Conservation (phyloP, 176 grass and related monocot species). For the Rhynchospora pubera region DNA sequence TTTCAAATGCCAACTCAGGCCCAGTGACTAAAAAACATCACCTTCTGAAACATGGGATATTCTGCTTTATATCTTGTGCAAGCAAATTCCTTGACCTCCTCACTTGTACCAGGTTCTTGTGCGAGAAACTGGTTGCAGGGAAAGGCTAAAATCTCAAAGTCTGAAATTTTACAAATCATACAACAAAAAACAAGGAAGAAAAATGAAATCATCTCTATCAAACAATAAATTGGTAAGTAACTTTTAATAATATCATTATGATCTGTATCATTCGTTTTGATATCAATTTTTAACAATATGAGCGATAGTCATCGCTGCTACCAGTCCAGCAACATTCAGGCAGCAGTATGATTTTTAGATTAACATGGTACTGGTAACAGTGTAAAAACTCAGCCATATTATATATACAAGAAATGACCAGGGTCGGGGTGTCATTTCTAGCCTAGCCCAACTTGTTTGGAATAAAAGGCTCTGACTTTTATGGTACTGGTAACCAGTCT, state of each 20-base stretch:
- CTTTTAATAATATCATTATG: not conserved
- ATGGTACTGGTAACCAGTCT: not conserved
- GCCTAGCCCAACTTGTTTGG: too few species aligned
- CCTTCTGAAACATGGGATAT: constrained; percentile 94
- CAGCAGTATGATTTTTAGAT: not conserved
- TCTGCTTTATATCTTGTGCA: constrained; percentile 91
- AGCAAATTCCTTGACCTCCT: constrained; percentile 75
- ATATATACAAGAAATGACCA: too few species aligned
- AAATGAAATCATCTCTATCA: not conserved
- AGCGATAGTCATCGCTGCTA: not conserved
- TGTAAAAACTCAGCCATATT: too few species aligned
- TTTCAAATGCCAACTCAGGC: not conserved
- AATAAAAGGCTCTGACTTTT: too few species aligned
- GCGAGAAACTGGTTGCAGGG: constrained; percentile 90
- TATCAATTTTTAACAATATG: not conserved
- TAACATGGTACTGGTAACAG: not conserved
- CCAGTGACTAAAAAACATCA: constrained; percentile 15
- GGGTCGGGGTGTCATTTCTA: too few species aligned
- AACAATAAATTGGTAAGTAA: not conserved
- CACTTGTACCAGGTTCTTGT: constrained; percentile 60
- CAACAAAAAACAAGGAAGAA: not conserved
- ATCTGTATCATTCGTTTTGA: not conserved
- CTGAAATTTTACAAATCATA: constrained; percentile 22
- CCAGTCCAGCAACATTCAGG: not conserved
- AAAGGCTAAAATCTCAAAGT: constrained; percentile 96